Evolutionary conservation across 768 basidiomycete species (phyloP).

Genomic region (Mycena maculata): DNA sequence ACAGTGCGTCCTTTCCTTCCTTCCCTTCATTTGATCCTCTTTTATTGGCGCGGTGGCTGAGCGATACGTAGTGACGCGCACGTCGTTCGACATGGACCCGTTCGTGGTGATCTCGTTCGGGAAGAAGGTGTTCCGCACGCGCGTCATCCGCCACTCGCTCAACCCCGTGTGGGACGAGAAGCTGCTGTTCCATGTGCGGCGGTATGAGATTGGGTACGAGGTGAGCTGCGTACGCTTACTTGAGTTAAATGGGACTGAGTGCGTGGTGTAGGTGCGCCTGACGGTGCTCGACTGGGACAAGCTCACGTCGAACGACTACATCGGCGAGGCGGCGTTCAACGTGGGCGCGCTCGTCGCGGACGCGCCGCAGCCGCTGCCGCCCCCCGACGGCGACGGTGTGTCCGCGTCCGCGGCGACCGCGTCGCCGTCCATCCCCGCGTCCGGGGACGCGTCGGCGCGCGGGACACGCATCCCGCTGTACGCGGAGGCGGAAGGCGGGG

Average conservation of each 20-base stretch:
- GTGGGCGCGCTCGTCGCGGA: constrained; percentile 75
- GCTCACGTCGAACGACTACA: constrained; percentile 86
- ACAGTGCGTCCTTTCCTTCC: constrained; percentile 67
- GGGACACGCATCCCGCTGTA: constrained; percentile 53
- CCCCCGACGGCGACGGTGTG: background rate
- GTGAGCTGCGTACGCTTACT: constrained; percentile 7
- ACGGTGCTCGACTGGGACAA: constrained; percentile 98
- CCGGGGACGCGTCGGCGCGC: constrained; percentile 57
- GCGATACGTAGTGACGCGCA: constrained; percentile 73
- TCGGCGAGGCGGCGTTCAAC: constrained; percentile 83
- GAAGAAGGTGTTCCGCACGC: constrained; percentile 96
- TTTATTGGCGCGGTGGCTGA: constrained; percentile 8
- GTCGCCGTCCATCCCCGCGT: constrained; percentile 17
- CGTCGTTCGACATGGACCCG: constrained; percentile 96
- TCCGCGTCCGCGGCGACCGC: background rate
- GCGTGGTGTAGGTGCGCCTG: constrained; percentile 68
- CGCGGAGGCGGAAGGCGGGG: constrained; percentile 61
- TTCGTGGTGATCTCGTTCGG: constrained; percentile 97
- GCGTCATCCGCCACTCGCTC: constrained; percentile 82
- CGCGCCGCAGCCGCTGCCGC: constrained; percentile 67
- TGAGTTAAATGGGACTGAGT: background rate
- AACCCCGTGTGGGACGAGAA: constrained; percentile 97
- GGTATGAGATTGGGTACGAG: constrained; percentile 77
- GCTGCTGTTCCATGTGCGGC: constrained; percentile 92
- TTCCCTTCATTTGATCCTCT: background rate